Conservation (phyloP, 352 stramenopile species). For the Blastocystis sp. region DNA sequence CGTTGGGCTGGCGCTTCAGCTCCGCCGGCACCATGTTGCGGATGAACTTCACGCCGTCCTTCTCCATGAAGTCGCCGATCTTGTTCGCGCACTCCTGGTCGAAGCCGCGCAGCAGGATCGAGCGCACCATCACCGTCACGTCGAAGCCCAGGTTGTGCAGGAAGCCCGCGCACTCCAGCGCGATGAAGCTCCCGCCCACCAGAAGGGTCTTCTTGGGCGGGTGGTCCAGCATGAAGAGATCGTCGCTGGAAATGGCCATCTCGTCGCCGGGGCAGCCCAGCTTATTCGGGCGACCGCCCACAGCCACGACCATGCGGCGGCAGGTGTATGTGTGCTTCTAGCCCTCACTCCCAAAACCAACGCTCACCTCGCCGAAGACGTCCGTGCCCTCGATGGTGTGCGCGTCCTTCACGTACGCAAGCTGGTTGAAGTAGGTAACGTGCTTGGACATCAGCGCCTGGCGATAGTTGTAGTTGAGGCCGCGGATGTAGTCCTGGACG, state of each 20-base stretch:
- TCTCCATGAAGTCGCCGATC: constrained; percentile 88
- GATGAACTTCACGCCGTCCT: constrained; percentile 86
- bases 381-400: constrained; percentile 88
- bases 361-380: constrained; percentile 74
- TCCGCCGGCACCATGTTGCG: constrained; percentile 82
- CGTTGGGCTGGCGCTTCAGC: constrained; percentile 82
- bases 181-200: constrained; percentile 92
- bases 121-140: constrained; percentile 92
- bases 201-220: constrained; percentile 90
- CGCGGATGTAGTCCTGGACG: constrained; percentile 93
- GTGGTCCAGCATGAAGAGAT: constrained; percentile 74
- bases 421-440: constrained; percentile 87
- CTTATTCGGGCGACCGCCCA: constrained; percentile 86
- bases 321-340: constrained; percentile 82
- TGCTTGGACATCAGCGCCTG: constrained; percentile 89
- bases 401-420: constrained; percentile 81
- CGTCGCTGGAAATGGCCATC: constrained; percentile 84
- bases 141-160: constrained; percentile 86
- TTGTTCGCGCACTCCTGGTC: constrained; percentile 90
- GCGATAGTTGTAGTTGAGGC: constrained; percentile 97
- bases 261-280: constrained; percentile 85
- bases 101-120: constrained; percentile 92
- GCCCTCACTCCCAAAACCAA: constrained; percentile 75
- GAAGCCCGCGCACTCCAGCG: constrained; percentile 95
- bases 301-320: constrained; percentile 87